Evolutionary conservation across 306 rosid genomes (phyloP), one percentile per base, ranked within the genome.

Genomic region (Oemleria cerasiformis): DNA sequence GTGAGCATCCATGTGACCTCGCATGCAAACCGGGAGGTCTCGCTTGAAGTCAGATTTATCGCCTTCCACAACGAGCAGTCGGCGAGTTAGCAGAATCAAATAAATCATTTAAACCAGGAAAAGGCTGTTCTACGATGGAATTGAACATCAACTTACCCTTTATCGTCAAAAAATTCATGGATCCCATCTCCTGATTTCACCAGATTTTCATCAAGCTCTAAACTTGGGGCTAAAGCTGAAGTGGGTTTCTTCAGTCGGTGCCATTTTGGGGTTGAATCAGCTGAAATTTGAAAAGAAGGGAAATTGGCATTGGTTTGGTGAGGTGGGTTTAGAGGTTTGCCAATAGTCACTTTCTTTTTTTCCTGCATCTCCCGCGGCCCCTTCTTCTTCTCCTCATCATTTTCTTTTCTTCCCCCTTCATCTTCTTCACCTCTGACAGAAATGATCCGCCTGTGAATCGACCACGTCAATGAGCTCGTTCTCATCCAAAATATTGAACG

Each of bases 81-180:
- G n/a, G n/a, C n/a, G n/a, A n/a, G n/a, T n/a, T n/a, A n/a, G n/a
- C 76, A 60, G 90, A 85, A 80, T 86, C 77, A 67, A 89, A 86
- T 54, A 79, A 85, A 36, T 68, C 80, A 80, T 72, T 78, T 71
- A 91, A 86, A 55, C 84, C 40, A 73, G 83, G 62, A 71, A 91
- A 73, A 58, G 92, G 83, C 23, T 66, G 74, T 71, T 90, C 87
- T 68, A 82, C 77, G 75, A 91, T 89, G 25, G 88, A 86, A 83
- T 80, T 88, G 58, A 91, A 75, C 78, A 89, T 73, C 76, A 75
- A 70, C 90, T 84, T 83, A 86, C 95, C 83, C 78, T 54, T 84
- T 0, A 66, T 81, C 0, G 96, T 91, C 67, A 94, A 80, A 80
- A 94, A 94, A 9, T n/a, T 57, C 88, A 65, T 85, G 77, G 68